A percentile compares a stretch with the other conserved stretches of the same genome.
phyloP scores from a whole-genome alignment of 2,329 filamentous ascomycete genomes.

The Metarhizium guizhouense region DNA sequence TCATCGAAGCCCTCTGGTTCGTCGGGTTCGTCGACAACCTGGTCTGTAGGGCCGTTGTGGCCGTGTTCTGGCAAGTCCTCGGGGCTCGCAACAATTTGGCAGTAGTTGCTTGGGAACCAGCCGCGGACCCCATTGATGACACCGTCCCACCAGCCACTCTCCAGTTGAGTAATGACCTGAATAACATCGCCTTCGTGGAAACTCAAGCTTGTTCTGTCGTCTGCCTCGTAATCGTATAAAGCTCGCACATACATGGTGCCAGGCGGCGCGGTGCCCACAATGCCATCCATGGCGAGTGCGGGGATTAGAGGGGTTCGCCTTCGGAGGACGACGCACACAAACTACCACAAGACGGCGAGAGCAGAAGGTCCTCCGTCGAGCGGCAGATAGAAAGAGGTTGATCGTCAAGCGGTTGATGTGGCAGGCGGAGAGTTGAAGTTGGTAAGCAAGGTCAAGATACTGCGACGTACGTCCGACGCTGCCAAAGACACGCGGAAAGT shows the following conservation, averaged over 20 bases:
- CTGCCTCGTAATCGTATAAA: slow-evolving; percentile 94
- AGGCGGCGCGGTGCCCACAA: slow-evolving; percentile 48
- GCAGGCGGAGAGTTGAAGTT: not conserved
- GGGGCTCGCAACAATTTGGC: slow-evolving; percentile 70
- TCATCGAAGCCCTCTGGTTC: slow-evolving; percentile 59
- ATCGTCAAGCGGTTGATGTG: not conserved
- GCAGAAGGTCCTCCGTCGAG: not conserved
- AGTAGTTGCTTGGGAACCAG: slow-evolving; percentile 99
- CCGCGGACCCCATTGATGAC: slow-evolving; percentile 94
- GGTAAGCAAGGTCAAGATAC: not conserved
- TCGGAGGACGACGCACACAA: slow-evolving; percentile 1
- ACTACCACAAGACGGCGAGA: not conserved
- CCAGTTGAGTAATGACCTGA: slow-evolving; percentile 94
- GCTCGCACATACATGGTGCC: slow-evolving; percentile 86
- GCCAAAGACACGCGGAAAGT: not conserved
- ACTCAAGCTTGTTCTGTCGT: slow-evolving; percentile 92
- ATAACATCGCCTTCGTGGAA: slow-evolving; percentile 97
- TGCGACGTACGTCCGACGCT: slow-evolving; percentile 1
- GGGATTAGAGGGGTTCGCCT: slow-evolving; percentile 1
- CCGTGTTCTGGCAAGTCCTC: slow-evolving; percentile 60
- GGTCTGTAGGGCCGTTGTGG: slow-evolving; percentile 45
- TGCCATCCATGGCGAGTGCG: slow-evolving; percentile 45
- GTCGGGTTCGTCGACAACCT: slow-evolving; percentile 53
- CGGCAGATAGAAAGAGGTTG: not conserved
- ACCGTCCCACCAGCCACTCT: slow-evolving; percentile 99